Evolutionary conservation across 1,284 basidiomycete genomes (phyloP).

Genomic region (Microbotryum silenes-acaulis): DNA sequence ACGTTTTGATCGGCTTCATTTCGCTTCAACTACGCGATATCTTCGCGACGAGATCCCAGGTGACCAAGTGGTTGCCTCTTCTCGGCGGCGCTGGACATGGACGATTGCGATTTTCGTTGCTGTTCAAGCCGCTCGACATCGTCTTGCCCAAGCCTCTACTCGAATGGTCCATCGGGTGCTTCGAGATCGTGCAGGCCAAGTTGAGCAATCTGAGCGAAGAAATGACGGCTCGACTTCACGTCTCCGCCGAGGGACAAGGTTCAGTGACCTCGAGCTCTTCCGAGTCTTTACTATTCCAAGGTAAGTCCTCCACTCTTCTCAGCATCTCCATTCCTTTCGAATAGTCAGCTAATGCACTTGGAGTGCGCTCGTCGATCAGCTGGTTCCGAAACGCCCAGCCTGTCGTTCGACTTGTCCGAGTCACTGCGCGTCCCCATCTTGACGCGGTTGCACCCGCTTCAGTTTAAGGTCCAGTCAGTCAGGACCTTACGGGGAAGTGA

Average conservation of each 20-base stretch:
- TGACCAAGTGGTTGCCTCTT: conserved; percentile 17
- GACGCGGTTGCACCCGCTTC: background rate
- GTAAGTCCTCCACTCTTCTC: background rate
- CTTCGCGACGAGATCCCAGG: conserved; percentile 15
- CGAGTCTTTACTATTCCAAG: background rate
- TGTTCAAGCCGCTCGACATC: conserved; percentile 26
- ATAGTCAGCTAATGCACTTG: background rate
- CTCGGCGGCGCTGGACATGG: conserved; percentile 14
- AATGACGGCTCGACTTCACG: background rate
- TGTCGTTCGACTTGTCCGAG: background rate
- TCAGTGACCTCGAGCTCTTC: background rate
- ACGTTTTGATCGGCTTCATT: conserved; percentile 23
- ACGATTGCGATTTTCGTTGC: conserved; percentile 22
- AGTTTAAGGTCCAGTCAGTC: background rate
- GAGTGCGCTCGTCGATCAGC: background rate
- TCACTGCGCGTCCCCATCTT: background rate
- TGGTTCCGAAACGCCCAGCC: background rate
- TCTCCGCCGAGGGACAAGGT: background rate
- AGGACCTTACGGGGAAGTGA: background rate
- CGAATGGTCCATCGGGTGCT: conserved; percentile 16
- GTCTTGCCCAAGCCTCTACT: background rate
- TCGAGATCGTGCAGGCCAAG: conserved; percentile 9
- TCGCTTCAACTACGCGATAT: conserved; percentile 17
- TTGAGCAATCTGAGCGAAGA: background rate
- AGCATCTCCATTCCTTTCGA: background rate